phyloP scores from a whole-genome alignment of 2,329 filamentous ascomycete species.

The Cladosporium velox region DNA sequence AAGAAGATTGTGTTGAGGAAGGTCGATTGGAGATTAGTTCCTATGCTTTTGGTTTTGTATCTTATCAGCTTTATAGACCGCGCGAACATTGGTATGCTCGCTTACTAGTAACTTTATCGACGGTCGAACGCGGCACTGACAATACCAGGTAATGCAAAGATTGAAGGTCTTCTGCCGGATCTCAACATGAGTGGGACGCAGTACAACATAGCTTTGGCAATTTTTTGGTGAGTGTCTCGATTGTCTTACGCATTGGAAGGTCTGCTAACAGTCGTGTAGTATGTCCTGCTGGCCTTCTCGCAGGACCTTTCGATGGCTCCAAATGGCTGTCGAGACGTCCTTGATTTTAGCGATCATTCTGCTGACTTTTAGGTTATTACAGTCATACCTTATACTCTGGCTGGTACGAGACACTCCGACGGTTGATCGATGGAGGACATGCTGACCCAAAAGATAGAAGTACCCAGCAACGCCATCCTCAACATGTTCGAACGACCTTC shows the following conservation, averaged over 20 bases:
- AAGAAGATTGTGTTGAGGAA: slow-evolving; percentile 48
- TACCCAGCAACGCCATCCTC: slow-evolving; percentile 48
- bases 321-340: neutral
- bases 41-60: slow-evolving; percentile 43
- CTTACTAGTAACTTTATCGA: too few relatives aligned
- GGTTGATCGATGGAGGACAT: neutral
- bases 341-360: neutral
- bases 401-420: neutral
- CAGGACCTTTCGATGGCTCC: neutral
- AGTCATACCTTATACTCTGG: slow-evolving; percentile 13
- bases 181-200: slow-evolving; percentile 16
- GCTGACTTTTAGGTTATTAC: neutral
- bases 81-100: slow-evolving; percentile 26
- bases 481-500: slow-evolving; percentile 48
- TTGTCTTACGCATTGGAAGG: neutral
- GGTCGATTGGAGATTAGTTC: slow-evolving; percentile 44
- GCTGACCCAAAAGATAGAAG: slow-evolving; percentile 48
- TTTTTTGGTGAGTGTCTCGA: slow-evolving; percentile 33
- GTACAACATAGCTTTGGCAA: slow-evolving; percentile 22
- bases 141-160: slow-evolving; percentile 41
- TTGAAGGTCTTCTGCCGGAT: slow-evolving; percentile 28
- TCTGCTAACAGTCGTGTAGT: neutral
- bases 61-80: slow-evolving; percentile 38
- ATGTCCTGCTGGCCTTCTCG: neutral
- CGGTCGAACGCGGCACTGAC: neutral